Percentiles rank a stretch among this genome's conserved stretches.
These are phyloP conservation scores for Talaromyces verruculosus DNA, from an alignment of 2,329 filamentous ascomycete species.

Conservation along the genomic window DNA sequence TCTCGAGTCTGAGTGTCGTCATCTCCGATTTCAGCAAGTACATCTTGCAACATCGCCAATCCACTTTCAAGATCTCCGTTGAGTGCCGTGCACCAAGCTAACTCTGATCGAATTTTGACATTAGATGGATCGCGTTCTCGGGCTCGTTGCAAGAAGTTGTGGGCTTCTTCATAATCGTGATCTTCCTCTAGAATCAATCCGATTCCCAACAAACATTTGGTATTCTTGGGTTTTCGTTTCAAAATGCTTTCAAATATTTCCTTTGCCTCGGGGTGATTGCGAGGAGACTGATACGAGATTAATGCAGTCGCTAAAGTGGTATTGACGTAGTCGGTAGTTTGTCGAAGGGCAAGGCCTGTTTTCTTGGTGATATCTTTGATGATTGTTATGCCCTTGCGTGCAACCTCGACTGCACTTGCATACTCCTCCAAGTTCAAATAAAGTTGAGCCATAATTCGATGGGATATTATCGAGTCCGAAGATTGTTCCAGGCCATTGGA, in stretches of 20 bases:
- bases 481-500: slow-evolving; percentile 66
- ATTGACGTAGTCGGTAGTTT: slow-evolving; percentile 72
- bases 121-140: slow-evolving; percentile 71
- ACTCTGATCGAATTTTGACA: slow-evolving; percentile 76
- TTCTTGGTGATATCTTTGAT: slow-evolving; percentile 61
- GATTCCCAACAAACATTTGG: slow-evolving; percentile 80
- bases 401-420: slow-evolving; percentile 74
- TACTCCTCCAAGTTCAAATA: slow-evolving; percentile 84
- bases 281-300: slow-evolving; percentile 85
- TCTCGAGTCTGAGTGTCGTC: slow-evolving; percentile 63
- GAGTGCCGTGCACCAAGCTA: slow-evolving; percentile 87
- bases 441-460: slow-evolving; percentile 79
- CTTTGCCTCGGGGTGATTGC: slow-evolving; percentile 86
- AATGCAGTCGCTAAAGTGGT: slow-evolving; percentile 81
- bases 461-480: slow-evolving; percentile 72
- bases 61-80: slow-evolving; percentile 72
- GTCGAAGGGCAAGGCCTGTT: slow-evolving; percentile 67
- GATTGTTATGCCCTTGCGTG: slow-evolving; percentile 69
- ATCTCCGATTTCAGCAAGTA: slow-evolving; percentile 64
- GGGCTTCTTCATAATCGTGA: slow-evolving; percentile 78
- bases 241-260: slow-evolving; percentile 81
- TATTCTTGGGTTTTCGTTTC: slow-evolving; percentile 70
- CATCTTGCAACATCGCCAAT: slow-evolving; percentile 67
- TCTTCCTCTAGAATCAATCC: slow-evolving; percentile 92
- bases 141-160: slow-evolving; percentile 76